Percentiles rank a stretch among this genome's conserved stretches.
phyloP scores from a whole-genome alignment of 129 eudicot genomes.

The Artemisia argyi region DNA sequence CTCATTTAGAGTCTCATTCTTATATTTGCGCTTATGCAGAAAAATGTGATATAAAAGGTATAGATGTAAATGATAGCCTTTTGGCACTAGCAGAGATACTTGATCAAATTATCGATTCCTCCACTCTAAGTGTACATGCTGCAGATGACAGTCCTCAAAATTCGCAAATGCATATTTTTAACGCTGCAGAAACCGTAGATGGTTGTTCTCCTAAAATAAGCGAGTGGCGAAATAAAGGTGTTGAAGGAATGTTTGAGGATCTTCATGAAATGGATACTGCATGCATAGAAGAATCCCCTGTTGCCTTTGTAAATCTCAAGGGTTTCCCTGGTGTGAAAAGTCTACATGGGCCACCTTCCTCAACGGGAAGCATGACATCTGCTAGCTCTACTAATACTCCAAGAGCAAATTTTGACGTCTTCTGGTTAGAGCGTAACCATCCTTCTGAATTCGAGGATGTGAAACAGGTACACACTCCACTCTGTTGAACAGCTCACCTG shows the following conservation, averaged over 20 bases:
- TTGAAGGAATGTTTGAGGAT: conserved; percentile 92
- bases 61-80: conserved; percentile 67
- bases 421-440: conserved; percentile 70
- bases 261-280: conserved; percentile 98
- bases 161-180: conserved; percentile 41
- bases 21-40: conserved; percentile 92
- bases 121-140: conserved; percentile 40
- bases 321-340: conserved; percentile 57
- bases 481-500: conserved; percentile 9
- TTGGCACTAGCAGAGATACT: conserved; percentile 70
- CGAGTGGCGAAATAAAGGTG: conserved; percentile 77
- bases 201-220: conserved; percentile 63
- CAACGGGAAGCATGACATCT: conserved; percentile 82
- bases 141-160: conserved; percentile 53
- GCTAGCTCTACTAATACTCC: conserved; percentile 81
- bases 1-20: conserved; percentile 77
- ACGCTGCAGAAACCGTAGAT: conserved; percentile 30
- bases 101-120: conserved; percentile 66
- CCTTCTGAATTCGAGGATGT: conserved; percentile 67
- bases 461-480: conserved; percentile 52
- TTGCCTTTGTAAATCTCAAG: conserved; percentile 42
- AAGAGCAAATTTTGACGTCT: conserved; percentile 63
- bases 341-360: conserved; percentile 67
- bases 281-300: conserved; percentile 64
- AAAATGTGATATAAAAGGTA: conserved; percentile 61